phyloP scores from a whole-genome alignment of 805 yeast species.

The Candida gorgasii region DNA sequence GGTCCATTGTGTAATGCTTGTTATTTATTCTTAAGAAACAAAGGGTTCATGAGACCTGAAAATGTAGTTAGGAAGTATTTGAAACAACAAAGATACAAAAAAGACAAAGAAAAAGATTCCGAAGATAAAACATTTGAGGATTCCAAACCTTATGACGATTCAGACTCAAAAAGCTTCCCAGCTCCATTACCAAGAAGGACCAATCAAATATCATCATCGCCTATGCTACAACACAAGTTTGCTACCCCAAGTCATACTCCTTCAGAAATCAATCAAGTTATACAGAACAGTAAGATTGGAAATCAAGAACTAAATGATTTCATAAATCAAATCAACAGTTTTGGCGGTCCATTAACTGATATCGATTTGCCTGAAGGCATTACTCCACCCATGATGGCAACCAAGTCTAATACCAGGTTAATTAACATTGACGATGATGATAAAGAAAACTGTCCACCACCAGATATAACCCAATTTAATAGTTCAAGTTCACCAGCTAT shows the following conservation, averaged over 20 bases:
- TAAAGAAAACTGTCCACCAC: slow-evolving; percentile 31
- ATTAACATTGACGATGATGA: slow-evolving; percentile 48
- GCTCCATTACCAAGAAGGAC: slow-evolving; percentile 11
- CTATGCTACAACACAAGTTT: slow-evolving; percentile 30
- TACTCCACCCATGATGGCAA: slow-evolving; percentile 54
- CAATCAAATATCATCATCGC: slow-evolving; percentile 29
- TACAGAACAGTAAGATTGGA: slow-evolving; percentile 29
- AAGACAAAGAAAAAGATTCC: slow-evolving; percentile 31
- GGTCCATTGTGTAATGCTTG: slow-evolving; percentile 51
- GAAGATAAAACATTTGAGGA: not conserved
- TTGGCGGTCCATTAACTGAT: slow-evolving; percentile 50
- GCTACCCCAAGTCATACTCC: slow-evolving; percentile 43
- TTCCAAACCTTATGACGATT: not conserved
- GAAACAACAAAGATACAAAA: slow-evolving; percentile 45
- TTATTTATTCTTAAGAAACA: slow-evolving; percentile 41
- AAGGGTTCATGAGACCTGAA: slow-evolving; percentile 48
- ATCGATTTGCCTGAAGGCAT: slow-evolving; percentile 42
- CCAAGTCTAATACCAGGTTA: slow-evolving; percentile 54
- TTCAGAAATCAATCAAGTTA: slow-evolving; percentile 38
- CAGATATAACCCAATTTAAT: slow-evolving; percentile 15
- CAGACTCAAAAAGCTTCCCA: slow-evolving; percentile 5
- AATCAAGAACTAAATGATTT: slow-evolving; percentile 41
- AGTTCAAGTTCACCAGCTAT: slow-evolving; percentile 18
- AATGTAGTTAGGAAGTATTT: slow-evolving; percentile 46
- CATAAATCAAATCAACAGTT: slow-evolving; percentile 38